These are phyloP conservation scores for Aspergillus sp. DNA, from an alignment of 2,329 filamentous ascomycete genomes.

Conservation along the genomic window DNA sequence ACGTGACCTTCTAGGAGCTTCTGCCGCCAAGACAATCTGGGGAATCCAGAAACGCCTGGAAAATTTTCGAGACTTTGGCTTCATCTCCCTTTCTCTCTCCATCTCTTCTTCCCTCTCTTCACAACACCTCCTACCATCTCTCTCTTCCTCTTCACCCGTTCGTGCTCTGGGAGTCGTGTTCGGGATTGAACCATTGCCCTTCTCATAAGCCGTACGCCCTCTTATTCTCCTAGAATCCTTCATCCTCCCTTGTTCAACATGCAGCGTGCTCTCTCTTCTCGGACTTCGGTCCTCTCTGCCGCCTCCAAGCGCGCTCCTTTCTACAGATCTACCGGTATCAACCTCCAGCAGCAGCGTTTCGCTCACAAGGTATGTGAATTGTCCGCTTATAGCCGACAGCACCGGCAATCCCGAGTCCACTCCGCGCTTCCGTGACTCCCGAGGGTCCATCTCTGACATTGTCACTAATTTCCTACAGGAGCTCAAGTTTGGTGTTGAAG, in stretches of 20 bases:
- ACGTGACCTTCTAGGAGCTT: conserved; percentile 44
- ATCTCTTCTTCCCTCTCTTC: conserved; percentile 24
- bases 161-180: conserved; percentile 31
- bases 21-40: conserved; percentile 43
- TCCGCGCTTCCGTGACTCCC: conserved; percentile 18
- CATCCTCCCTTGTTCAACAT: conserved; percentile 56
- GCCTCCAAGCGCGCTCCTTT: conserved; percentile 56
- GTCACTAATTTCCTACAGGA: conserved; percentile 57
- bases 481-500: conserved; percentile 97
- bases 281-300: conserved; percentile 74
- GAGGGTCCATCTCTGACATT: conserved; percentile 20
- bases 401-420: conserved; percentile 1
- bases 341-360: conserved; percentile 87
- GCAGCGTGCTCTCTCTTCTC: conserved; percentile 90
- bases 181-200: conserved; percentile 29
- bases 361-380: conserved; percentile 79
- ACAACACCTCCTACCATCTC: conserved; percentile 24
- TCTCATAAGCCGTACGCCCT: conserved; percentile 21
- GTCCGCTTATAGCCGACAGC: neutral
- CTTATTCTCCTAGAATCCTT: conserved; percentile 16
- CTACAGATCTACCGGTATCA: conserved; percentile 62
- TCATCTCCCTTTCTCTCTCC: conserved; percentile 28
- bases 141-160: conserved; percentile 26
- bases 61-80: conserved; percentile 42
- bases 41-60: conserved; percentile 38